Base-by-base conservation (phyloP, 352 stramenopile genomes). In the Phytopythium sindhum region DNA sequence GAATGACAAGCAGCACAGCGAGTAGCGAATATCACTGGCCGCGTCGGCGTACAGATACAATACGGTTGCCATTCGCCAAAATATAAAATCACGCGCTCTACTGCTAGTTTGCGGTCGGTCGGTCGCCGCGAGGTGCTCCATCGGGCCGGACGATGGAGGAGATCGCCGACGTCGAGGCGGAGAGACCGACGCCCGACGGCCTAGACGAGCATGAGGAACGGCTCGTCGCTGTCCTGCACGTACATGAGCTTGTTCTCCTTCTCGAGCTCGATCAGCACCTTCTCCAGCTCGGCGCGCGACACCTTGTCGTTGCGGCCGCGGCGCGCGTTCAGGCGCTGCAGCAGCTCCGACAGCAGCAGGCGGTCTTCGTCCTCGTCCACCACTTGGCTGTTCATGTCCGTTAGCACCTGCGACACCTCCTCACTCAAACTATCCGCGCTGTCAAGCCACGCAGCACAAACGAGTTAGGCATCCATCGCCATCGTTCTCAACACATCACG, bases 231-330 rank as follows among this genome's bases (percentile, higher is more conserved):
- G 69, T 93, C 87, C 65, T 78, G 84, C 57, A 96, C 80, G 70
- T 91, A 96, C 88, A 96, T 96, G 74, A 96, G 69, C 73, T 93
- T 93, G 79, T 96, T 96, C 73, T 94, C 73, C 64, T 91, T 76
- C 59, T 96, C 88, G 55, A 95, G 75, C 61, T 84, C 76, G 57
- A 85, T 64, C 60, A 95, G 68, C 54, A 93, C 78, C 55, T 78
- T 73, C 60, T 91, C 81, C 60, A 96, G 70, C 63, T 91, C 80
- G n/a, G 58, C 63, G 41, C 69, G 72, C 24, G 73, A 74, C 35
- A 92, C 73, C 8, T 44, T 57, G 24, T 72, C 69, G 54, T 61
- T 51, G 52, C 63, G 69, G 2, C 65, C 70, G 35, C 70, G 72
- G 54, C 70, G 70, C 24, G 61, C 55, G 57, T 95, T 95, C 57